Conservation (phyloP, 2,329 filamentous ascomycete species). For the Colletotrichum salicis region DNA sequence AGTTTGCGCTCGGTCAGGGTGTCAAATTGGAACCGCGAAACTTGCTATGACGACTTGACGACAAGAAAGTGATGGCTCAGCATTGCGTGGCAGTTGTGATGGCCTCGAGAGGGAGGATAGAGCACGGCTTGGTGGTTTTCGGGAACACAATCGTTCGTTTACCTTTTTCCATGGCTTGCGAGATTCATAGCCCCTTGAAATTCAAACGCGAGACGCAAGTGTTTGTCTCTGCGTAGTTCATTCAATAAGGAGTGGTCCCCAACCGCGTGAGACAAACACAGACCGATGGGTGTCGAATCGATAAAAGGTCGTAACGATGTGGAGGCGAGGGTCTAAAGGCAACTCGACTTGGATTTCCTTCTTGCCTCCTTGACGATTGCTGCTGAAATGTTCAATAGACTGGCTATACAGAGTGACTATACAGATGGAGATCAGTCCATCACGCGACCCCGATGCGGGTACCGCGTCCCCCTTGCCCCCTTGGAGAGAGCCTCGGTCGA, state of each 20-base stretch:
- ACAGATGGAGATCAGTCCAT: neutral
- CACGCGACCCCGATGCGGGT: neutral
- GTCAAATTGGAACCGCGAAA: slow-evolving; percentile 1
- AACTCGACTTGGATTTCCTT: neutral
- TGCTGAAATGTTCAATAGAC: neutral
- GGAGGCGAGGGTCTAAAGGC: neutral
- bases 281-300: neutral
- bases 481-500: neutral
- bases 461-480: neutral
- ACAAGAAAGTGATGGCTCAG: slow-evolving; percentile 22
- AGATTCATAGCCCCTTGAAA: slow-evolving; percentile 8
- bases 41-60: slow-evolving; percentile 30
- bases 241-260: neutral
- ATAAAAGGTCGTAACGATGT: neutral
- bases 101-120: slow-evolving; percentile 15
- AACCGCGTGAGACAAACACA: slow-evolving; percentile 12
- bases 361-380: neutral
- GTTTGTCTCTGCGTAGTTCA: slow-evolving; percentile 11
- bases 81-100: slow-evolving; percentile 29
- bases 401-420: no score
- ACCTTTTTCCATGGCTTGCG: slow-evolving; percentile 12
- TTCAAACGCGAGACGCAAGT: slow-evolving; percentile 24
- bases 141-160: slow-evolving; percentile 18
- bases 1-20: slow-evolving; percentile 5
- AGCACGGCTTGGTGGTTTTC: slow-evolving; percentile 12